Evolutionary conservation across 441 rosid genomes (phyloP), one percentile per base, ranked within the genome.

Genomic region (Lagerstroemia fauriei): DNA sequence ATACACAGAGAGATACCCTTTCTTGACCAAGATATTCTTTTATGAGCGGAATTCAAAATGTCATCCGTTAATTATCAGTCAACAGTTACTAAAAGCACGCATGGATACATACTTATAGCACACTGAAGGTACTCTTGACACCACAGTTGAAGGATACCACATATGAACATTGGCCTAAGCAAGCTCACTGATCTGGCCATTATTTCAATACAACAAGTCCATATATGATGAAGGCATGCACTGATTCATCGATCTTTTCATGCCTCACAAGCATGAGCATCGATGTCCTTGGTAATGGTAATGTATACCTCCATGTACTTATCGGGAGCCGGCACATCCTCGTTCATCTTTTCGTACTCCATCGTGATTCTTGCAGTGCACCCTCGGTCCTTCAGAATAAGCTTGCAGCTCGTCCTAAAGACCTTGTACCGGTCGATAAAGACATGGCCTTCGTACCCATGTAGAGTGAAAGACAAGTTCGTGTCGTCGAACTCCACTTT

Each of bases 311-410:
- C 22, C 81, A 78, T 78, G 29, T 68, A 78, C 13, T 9, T 78
- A 48, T 78, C 34, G 0, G 81, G 81, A 50, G 47, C 63, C 1
- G 81, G 81, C 63, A 46, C 65, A 22, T 69, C 48, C 44, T 18
- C 81, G 74, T 68, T 68, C 27, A 20, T 32, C 81, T 78, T 78
- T 38, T 78, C 81, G 9, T 78, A 78, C 73, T 78, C 81, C 10
- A 78, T 66, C 73, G 53, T 65, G 27, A 68, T 63, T 59, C 29
- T 66, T 10, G 75, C 81, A 32, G 44, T 34, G 12, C 74, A 47
- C 12, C 75, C 48, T 31, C 48, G 18, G 22, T 47, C 81, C 75
- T 78, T 48, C 8, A 75, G 32, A 73, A 78, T 24, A 1, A 22
- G 44, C 63, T 66, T 66, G 53, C 65, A 78, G 41, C 1, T 10